Evolutionary conservation across 164 flowering plant genomes (phyloP).

Genomic region (Chimonanthus salicifolius): DNA sequence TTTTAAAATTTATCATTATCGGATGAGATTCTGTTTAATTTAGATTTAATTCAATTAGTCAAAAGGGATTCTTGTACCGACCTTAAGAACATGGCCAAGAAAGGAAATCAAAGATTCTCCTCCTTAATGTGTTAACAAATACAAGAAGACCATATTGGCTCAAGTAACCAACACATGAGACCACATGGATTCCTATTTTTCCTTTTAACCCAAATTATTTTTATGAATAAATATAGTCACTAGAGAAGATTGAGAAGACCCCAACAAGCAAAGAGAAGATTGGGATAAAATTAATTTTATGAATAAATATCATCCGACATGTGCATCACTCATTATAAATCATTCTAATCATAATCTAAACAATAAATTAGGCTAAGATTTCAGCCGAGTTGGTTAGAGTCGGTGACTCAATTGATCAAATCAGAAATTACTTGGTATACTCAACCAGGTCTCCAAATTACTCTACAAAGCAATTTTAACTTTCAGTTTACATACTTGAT

Average conservation of each 20-base stretch:
- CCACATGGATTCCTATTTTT: constrained; percentile 33
- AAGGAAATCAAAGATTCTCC: neutral
- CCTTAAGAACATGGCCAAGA: neutral
- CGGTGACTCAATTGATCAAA: too few relatives aligned
- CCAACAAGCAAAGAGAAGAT: constrained; percentile 9
- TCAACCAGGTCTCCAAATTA: too few relatives aligned
- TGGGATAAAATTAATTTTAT: neutral
- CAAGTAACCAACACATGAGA: constrained; percentile 39
- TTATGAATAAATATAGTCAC: neutral
- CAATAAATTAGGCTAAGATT: neutral
- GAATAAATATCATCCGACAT: neutral
- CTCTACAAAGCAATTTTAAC: too few relatives aligned
- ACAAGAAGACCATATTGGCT: neutral
- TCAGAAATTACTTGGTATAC: too few relatives aligned
- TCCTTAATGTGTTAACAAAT: neutral
- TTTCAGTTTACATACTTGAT: too few relatives aligned
- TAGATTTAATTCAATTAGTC: neutral
- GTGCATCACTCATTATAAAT: neutral
- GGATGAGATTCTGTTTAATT: neutral
- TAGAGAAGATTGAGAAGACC: neutral
- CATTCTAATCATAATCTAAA: neutral
- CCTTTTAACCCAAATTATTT: too few relatives aligned
- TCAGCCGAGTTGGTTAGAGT: too few relatives aligned
- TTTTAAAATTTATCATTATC: too few relatives aligned
- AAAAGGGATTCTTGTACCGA: neutral